phyloP scores from a whole-genome alignment of 257 asterid species.

The Solanum bulbocastanum region DNA sequence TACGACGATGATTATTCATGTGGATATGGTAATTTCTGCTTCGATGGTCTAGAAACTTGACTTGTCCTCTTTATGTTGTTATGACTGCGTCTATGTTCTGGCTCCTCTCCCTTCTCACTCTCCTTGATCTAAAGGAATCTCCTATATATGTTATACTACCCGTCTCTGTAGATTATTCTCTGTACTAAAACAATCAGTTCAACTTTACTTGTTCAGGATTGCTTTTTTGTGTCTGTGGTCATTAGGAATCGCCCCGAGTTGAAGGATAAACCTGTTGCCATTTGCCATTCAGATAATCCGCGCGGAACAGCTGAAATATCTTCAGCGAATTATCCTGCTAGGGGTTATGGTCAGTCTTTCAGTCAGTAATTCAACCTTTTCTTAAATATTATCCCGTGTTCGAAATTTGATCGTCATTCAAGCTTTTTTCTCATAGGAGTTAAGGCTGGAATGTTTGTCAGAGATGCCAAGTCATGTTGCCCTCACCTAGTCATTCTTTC shows the following conservation, averaged over 20 bases:
- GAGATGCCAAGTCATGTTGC: constrained; percentile 85
- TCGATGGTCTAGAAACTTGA: background rate
- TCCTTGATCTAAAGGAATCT: background rate
- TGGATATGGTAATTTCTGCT: constrained; percentile 62
- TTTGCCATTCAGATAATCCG: constrained; percentile 86
- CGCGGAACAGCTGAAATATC: constrained; percentile 94
- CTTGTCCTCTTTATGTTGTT: background rate
- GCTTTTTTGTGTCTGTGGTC: constrained; percentile 90
- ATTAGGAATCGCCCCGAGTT: constrained; percentile 63
- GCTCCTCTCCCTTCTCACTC: background rate
- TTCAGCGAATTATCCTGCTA: constrained; percentile 93
- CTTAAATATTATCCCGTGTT: background rate
- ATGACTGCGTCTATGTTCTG: background rate
- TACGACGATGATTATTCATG: constrained; percentile 52
- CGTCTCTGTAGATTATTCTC: background rate
- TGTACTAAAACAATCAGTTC: background rate
- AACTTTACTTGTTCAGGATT: constrained; percentile 47
- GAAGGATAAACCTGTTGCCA: constrained; percentile 78
- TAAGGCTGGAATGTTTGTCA: constrained; percentile 91
- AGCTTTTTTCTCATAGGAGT: constrained; percentile 42
- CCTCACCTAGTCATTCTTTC: constrained; percentile 86
- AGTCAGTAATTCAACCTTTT: background rate
- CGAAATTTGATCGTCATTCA: background rate
- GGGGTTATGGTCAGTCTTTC: constrained; percentile 61
- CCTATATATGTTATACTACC: background rate